These are phyloP conservation scores for Candida insectorum DNA, from an alignment of 805 yeast species.

Conservation along the genomic window DNA sequence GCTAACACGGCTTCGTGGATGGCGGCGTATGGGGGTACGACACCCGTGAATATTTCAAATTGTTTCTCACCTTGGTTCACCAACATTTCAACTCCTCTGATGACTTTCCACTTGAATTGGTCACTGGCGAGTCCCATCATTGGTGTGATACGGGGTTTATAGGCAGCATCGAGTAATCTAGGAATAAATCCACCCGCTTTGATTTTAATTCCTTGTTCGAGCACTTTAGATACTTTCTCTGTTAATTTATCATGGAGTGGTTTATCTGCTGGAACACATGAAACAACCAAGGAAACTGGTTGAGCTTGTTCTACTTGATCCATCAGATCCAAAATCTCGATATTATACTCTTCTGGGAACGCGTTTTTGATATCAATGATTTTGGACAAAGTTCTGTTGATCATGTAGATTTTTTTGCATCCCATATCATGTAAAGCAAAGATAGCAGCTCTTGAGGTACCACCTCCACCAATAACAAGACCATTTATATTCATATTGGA, in stretches of 20 bases:
- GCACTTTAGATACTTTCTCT: slow-evolving; percentile 44
- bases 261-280: slow-evolving; percentile 81
- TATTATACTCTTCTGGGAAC: slow-evolving; percentile 60
- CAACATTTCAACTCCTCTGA: slow-evolving; percentile 89
- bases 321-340: slow-evolving; percentile 51
- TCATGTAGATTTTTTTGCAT: slow-evolving; percentile 67
- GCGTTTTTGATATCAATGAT: slow-evolving; percentile 53
- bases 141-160: slow-evolving; percentile 85
- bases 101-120: slow-evolving; percentile 68
- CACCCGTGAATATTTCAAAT: slow-evolving; percentile 72
- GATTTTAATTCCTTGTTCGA: slow-evolving; percentile 36
- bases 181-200: slow-evolving; percentile 42
- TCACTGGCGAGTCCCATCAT: slow-evolving; percentile 73
- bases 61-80: slow-evolving; percentile 92
- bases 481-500: slow-evolving; percentile 48
- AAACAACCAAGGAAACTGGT: slow-evolving; percentile 58
- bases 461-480: slow-evolving; percentile 93
- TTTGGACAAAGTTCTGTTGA: slow-evolving; percentile 76
- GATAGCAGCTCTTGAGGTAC: slow-evolving; percentile 93
- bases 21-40: slow-evolving; percentile 58
- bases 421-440: slow-evolving; percentile 82
- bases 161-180: slow-evolving; percentile 84
- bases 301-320: slow-evolving; percentile 45
- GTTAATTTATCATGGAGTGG: slow-evolving; percentile 57
- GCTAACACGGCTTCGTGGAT: slow-evolving; percentile 56